Percentiles rank a stretch among this genome's conserved stretches.
Conservation (phyloP, 768 basidiomycete genomes). For the Lyophyllum atratum region DNA sequence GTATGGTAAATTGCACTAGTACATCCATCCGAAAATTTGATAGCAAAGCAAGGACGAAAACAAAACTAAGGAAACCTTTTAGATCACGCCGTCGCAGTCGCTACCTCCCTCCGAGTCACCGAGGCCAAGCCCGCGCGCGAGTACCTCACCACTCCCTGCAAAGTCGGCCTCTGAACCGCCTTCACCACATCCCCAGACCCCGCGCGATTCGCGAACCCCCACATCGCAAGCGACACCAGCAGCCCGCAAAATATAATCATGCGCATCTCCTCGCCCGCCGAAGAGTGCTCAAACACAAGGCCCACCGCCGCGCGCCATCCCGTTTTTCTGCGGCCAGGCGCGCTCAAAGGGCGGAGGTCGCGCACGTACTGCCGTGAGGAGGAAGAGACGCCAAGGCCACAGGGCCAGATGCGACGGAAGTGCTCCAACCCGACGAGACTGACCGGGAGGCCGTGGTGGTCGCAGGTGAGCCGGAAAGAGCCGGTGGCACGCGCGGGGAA, state of each 20-base stretch:
- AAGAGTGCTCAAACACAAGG: slow-evolving; percentile 55
- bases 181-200: not conserved
- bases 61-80: not conserved
- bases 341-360: slow-evolving; percentile 41
- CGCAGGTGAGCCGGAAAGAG: slow-evolving; percentile 56
- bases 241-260: slow-evolving; percentile 56
- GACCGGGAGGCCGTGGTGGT: slow-evolving; percentile 65
- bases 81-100: slow-evolving; percentile 10
- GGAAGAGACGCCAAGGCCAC: slow-evolving; percentile 42
- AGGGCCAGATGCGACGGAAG: slow-evolving; percentile 48
- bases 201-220: slow-evolving; percentile 39
- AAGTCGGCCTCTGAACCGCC: not conserved
- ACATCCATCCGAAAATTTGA: not conserved
- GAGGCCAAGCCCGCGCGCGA: not conserved
- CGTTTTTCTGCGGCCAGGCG: slow-evolving; percentile 37
- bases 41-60: not conserved
- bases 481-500: slow-evolving; percentile 50
- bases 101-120: not conserved
- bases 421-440: slow-evolving; percentile 54
- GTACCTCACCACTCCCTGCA: slow-evolving; percentile 7
- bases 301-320: slow-evolving; percentile 42
- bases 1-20: not conserved
- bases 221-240: slow-evolving; percentile 49
- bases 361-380: slow-evolving; percentile 38
- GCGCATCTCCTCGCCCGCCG: slow-evolving; percentile 71